Evolutionary conservation across 345 rosid genomes (phyloP), one percentile per base, ranked within the genome.

Genomic region (Jatropha curcas): DNA sequence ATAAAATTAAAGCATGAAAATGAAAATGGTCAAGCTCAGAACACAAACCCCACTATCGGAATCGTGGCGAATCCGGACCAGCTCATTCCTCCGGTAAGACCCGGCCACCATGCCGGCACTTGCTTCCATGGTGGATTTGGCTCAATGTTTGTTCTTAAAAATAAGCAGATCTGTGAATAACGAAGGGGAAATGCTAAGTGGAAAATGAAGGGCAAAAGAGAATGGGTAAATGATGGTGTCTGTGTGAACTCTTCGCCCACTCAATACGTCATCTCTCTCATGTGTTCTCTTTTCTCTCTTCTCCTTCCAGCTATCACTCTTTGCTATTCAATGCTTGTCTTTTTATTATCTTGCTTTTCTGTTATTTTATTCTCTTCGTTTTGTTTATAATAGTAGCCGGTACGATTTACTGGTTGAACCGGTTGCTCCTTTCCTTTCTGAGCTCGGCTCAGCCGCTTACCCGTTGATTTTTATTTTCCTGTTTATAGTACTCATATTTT

Each of bases 21-120:
- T 1, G 27, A 2, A 74, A 60, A 66, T 19, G 50, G 67, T 50
- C 25, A 11, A 65, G 76, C 39, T 43, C 35, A 71, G 72, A 71
- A 34, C 60, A 91, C 98, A 53, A 76, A 96, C 99, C 94, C 90
- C 97, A 59, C 96, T 83, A 65, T 96, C 98, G 67, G 97, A 96
- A 81, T 96, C 99, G 72, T 96, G 94, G 34, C 90, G 97, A 78
- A 96, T 96, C 83, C 98, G 96, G 71, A 96, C 99, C 60, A 96
- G 85, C 86, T 96, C 97, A 79, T 96, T 96, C 80, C 91, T 83
- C 83, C 89, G 90, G 90, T 96, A 88, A n/a, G 99, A 96, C 33
- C 99, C 99, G 71, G 99, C 98, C 60, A 96, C 98, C 92, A 96
- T 75, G 34, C 97, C 99, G 33, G 90, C 88, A 81, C 80, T 93